Percentiles rank a stretch among this genome's conserved stretches.
These are phyloP conservation scores for Blepharisma japonicum DNA, from an alignment of 73 alveolate species.

Conservation along the genomic window DNA sequence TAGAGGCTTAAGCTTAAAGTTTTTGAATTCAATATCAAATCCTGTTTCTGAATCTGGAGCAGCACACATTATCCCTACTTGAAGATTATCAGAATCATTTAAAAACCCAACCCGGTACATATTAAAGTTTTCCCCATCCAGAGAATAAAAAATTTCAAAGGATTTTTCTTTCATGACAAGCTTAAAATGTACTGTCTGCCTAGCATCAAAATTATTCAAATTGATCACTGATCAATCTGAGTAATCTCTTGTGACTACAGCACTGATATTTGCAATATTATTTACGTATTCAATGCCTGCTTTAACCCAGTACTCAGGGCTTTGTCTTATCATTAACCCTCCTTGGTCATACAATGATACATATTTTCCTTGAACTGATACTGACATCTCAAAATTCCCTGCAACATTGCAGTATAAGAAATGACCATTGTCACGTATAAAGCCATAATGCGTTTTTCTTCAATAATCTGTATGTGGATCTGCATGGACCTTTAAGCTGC, in stretches of 20 bases:
- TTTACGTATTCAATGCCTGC: slow-evolving; percentile 28
- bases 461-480: slow-evolving; percentile 33
- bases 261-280: slow-evolving; percentile 11
- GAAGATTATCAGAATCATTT: not conserved
- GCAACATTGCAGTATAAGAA: not conserved
- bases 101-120: slow-evolving; percentile 27
- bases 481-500: not conserved
- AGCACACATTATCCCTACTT: slow-evolving; percentile 29
- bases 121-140: slow-evolving; percentile 1
- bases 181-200: slow-evolving; percentile 11
- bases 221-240: slow-evolving; percentile 34
- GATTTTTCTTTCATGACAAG: not conserved
- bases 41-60: slow-evolving; percentile 26
- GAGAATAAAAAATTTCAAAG: slow-evolving; percentile 16
- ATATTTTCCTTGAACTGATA: slow-evolving; percentile 26
- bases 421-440: slow-evolving; percentile 34
- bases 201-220: not conserved
- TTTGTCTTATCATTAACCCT: slow-evolving; percentile 27
- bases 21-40: slow-evolving; percentile 11
- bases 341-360: slow-evolving; percentile 23
- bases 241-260: slow-evolving; percentile 34
- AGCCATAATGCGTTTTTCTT: slow-evolving; percentile 39
- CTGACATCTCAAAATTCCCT: slow-evolving; percentile 31
- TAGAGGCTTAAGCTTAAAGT: slow-evolving; percentile 12
- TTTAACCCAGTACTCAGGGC: slow-evolving; percentile 24